Percentiles rank a stretch among this genome's conserved stretches.
These are phyloP conservation scores for Francoa sonchifolia DNA, from an alignment of 441 rosid species.

Conservation along the genomic window DNA sequence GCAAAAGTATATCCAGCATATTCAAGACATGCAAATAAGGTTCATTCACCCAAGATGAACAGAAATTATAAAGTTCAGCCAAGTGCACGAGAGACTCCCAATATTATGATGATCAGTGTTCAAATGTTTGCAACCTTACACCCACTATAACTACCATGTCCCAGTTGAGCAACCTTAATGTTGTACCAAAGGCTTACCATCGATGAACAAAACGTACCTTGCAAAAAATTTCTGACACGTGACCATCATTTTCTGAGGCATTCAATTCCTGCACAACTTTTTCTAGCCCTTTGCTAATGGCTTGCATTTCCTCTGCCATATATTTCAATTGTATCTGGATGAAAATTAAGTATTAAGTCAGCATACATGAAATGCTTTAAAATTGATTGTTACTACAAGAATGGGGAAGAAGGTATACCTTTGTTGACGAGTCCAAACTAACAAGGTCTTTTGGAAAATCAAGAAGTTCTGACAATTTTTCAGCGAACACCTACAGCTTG, in stretches of 20 bases:
- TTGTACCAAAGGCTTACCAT: too few species aligned
- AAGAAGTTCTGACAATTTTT: constrained; percentile 73
- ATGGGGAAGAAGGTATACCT: constrained; percentile 28
- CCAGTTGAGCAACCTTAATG: too few species aligned
- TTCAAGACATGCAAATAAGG: too few species aligned
- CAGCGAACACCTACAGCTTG: constrained; percentile 63
- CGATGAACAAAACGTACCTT: constrained; percentile 54
- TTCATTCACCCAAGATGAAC: too few species aligned
- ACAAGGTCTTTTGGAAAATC: constrained; percentile 65
- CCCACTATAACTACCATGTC: too few species aligned
- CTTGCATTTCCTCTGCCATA: constrained; percentile 97
- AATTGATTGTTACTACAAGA: neutral
- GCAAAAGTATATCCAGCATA: too few species aligned
- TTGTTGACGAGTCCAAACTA: constrained; percentile 67
- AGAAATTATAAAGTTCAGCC: too few species aligned
- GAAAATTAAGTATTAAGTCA: constrained; percentile 8
- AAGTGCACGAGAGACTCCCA: too few species aligned
- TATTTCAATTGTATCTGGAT: constrained; percentile 80
- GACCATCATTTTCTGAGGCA: constrained; percentile 77
- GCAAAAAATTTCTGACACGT: constrained; percentile 51
- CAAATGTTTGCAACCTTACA: too few species aligned
- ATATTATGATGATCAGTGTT: too few species aligned
- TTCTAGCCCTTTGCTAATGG: constrained; percentile 83
- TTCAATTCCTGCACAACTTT: constrained; percentile 80
- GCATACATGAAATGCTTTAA: constrained; percentile 6